phyloP scores from a whole-genome alignment of 345 rosid genomes.

The Limnanthes douglasii region DNA sequence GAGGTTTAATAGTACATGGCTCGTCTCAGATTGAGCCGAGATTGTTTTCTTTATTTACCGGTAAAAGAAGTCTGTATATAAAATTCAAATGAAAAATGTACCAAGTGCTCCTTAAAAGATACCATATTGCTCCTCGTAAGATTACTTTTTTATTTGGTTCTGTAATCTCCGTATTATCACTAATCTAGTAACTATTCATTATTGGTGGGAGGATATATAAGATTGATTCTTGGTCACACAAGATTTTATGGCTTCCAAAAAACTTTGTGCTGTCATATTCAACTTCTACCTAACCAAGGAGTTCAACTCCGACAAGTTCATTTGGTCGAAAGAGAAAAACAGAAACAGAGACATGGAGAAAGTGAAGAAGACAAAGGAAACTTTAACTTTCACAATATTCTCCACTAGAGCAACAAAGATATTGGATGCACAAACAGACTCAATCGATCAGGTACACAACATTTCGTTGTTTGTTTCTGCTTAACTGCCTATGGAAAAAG shows the following conservation, averaged over 20 bases:
- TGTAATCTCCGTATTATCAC: too few species aligned
- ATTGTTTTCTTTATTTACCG: not conserved
- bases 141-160: too few species aligned
- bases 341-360: not conserved
- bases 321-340: not conserved
- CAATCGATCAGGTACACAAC: constrained; percentile 1
- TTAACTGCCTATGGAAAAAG: constrained; percentile 5
- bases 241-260: too few species aligned
- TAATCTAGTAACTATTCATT: too few species aligned
- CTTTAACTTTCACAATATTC: constrained; percentile 11
- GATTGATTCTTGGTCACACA: too few species aligned
- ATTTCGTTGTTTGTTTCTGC: too few species aligned
- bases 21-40: not conserved
- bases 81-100: constrained; percentile 6
- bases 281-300: too few species aligned
- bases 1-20: not conserved
- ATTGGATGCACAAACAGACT: not conserved
- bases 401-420: not conserved
- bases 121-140: too few species aligned
- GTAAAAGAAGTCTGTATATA: constrained; percentile 6
- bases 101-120: not conserved
- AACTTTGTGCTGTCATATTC: too few species aligned
- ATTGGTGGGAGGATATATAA: too few species aligned
- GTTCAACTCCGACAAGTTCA: too few species aligned
- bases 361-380: constrained; percentile 1